phyloP scores from a whole-genome alignment of 2,329 filamentous ascomycete species.

The Pseudocercospora vitis region DNA sequence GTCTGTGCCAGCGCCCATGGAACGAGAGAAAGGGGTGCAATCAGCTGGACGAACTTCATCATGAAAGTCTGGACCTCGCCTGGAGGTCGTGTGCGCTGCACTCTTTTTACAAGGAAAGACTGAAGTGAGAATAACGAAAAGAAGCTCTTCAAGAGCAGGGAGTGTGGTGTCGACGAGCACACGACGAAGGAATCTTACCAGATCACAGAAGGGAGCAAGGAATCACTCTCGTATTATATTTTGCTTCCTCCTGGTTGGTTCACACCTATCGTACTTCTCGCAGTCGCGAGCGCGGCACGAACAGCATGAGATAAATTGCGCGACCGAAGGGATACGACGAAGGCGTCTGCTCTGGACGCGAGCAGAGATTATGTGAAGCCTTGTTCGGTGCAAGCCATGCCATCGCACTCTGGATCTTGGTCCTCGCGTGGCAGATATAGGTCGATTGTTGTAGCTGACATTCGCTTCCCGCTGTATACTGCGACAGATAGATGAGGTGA shows the following conservation, averaged over 20 bases:
- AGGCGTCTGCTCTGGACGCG: background rate
- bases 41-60: constrained; percentile 30
- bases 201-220: background rate
- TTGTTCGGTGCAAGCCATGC: background rate
- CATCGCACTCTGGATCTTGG: background rate
- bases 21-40: constrained; percentile 25
- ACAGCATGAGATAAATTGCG: constrained; percentile 17
- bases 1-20: constrained; percentile 29
- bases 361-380: background rate
- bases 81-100: constrained; percentile 26
- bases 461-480: background rate
- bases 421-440: background rate
- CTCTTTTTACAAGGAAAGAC: constrained; percentile 19
- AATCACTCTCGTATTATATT: constrained; percentile 9
- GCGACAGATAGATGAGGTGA: constrained; percentile 16
- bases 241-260: constrained; percentile 10
- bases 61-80: constrained; percentile 20
- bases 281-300: constrained; percentile 6
- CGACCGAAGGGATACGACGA: background rate
- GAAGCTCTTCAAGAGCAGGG: constrained; percentile 21
- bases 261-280: background rate
- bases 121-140: constrained; percentile 21
- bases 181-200: constrained; percentile 10
- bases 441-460: background rate
- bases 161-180: background rate